Evolutionary conservation across 768 basidiomycete species (phyloP).

Genomic region (Multifurca ochricompacta): DNA sequence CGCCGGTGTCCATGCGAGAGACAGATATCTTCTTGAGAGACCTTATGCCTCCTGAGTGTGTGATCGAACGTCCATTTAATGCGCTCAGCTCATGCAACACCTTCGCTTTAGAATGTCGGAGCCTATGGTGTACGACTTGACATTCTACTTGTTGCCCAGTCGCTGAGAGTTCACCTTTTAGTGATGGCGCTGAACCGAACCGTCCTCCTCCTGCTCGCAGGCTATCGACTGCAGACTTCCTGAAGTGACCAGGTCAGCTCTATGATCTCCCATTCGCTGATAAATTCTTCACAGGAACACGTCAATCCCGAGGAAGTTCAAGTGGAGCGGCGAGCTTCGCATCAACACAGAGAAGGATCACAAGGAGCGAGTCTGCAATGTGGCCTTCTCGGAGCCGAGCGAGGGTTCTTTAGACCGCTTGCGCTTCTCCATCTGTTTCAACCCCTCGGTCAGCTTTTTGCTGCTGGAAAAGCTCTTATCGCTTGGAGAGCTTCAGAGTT

Average conservation of each 20-base stretch:
- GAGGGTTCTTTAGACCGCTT: constrained; percentile 35
- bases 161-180: not conserved
- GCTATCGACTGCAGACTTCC: constrained; percentile 22
- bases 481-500: constrained; percentile 36
- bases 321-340: constrained; percentile 53
- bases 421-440: constrained; percentile 43
- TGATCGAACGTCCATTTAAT: not conserved
- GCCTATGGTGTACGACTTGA: constrained; percentile 8
- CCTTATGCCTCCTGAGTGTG: constrained; percentile 37
- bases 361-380: constrained; percentile 41
- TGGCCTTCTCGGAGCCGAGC: constrained; percentile 39
- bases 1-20: constrained; percentile 18
- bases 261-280: not conserved
- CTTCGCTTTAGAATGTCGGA: not conserved
- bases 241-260: constrained; percentile 5
- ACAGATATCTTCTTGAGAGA: constrained; percentile 32
- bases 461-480: constrained; percentile 42
- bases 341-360: constrained; percentile 32
- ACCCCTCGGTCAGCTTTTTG: constrained; percentile 32
- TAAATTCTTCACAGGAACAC: constrained; percentile 31
- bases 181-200: not conserved
- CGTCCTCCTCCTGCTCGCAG: constrained; percentile 18
- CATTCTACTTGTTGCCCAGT: not conserved
- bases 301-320: constrained; percentile 47
- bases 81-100: not conserved